A percentile compares a stretch with the other conserved stretches of the same genome.
Conservation (phyloP, 805 yeast genomes). For the Scheffersomyces amazonensis region DNA sequence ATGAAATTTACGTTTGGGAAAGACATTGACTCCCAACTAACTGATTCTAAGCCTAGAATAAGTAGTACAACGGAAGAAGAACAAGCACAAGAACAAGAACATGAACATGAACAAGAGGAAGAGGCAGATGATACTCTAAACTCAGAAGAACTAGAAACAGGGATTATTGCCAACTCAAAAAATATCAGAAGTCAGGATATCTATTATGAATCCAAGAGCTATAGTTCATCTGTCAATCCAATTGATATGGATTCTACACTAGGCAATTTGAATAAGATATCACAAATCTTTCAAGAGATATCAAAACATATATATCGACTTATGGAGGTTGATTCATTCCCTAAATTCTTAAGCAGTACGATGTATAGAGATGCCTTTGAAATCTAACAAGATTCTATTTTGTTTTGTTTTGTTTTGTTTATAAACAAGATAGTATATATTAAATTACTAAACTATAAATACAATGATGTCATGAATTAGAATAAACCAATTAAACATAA, state of each 20-base stretch:
- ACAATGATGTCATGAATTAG: slow-evolving; percentile 7
- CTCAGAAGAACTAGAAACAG: no score
- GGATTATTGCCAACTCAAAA: neutral
- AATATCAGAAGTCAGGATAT: neutral
- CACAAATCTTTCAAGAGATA: slow-evolving; percentile 34
- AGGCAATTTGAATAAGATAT: slow-evolving; percentile 4
- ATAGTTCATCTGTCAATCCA: no score
- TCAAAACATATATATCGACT: slow-evolving; percentile 49
- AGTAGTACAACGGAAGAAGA: neutral
- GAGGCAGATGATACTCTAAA: no score
- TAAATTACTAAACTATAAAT: slow-evolving; percentile 15
- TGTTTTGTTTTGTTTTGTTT: no score
- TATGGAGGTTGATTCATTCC: slow-evolving; percentile 73
- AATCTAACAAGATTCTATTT: no score
- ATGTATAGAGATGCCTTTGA: slow-evolving; percentile 1
- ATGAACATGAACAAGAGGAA: no score
- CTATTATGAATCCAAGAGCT: neutral
- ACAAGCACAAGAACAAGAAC: no score
- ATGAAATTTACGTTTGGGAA: no score
- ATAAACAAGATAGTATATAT: slow-evolving; percentile 2
- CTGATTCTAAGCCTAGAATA: no score
- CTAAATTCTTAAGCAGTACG: slow-evolving; percentile 52
- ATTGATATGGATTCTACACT: no score
- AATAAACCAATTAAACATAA: no score
- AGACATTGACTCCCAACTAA: no score